A percentile compares a stretch with the other conserved stretches of the same genome.
Conservation (phyloP, 345 rosid species). For the Lumnitzera littorea region DNA sequence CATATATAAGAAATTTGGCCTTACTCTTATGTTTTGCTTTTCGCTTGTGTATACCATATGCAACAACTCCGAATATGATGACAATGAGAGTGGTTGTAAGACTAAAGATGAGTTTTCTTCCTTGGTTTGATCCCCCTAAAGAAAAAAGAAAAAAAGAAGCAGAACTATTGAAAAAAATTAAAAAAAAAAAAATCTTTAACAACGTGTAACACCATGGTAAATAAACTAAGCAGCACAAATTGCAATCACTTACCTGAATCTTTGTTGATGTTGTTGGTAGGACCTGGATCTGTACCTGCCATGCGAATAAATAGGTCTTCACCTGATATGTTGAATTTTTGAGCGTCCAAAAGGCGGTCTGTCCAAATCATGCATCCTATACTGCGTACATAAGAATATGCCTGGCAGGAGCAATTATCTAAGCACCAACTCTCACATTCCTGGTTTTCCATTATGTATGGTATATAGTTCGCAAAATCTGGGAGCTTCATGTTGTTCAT, state of each 20-base stretch:
- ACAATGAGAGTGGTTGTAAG: conserved; percentile 1
- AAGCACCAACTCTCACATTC: conserved; percentile 11
- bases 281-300: neutral
- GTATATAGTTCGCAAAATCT: neutral
- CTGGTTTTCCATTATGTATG: too few relatives aligned
- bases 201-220: too few relatives aligned
- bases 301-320: conserved; percentile 11
- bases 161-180: too few relatives aligned
- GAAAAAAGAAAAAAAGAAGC: too few relatives aligned
- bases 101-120: neutral
- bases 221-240: too few relatives aligned
- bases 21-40: conserved; percentile 2
- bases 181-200: too few relatives aligned
- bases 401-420: conserved; percentile 10
- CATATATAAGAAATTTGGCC: too few relatives aligned
- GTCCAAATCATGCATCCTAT: conserved; percentile 17
- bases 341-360: conserved; percentile 1
- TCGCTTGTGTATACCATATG: neutral
- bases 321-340: neutral
- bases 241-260: too few relatives aligned
- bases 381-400: conserved; percentile 3
- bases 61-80: conserved; percentile 1
- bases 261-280: too few relatives aligned
- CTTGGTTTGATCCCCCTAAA: neutral
- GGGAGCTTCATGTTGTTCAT: neutral